phyloP scores from a whole-genome alignment of 805 yeast species.

The Candida yuanshanica region DNA sequence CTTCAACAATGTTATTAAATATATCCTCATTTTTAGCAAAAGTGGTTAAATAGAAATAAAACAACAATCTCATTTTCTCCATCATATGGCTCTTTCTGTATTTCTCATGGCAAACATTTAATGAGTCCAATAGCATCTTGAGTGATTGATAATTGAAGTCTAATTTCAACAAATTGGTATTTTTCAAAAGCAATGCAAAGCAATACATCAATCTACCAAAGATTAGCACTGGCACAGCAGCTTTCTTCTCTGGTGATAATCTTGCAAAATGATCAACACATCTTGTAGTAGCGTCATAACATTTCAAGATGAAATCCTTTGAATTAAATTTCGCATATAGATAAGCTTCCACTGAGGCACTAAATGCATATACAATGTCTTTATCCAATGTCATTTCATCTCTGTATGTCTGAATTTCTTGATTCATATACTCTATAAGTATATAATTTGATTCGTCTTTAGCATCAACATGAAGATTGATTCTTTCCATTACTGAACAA shows the following conservation, averaged over 20 bases:
- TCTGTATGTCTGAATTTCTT: constrained; percentile 13
- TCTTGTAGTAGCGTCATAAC: constrained; percentile 18
- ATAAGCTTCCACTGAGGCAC: constrained; percentile 21
- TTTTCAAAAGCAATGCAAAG: constrained; percentile 22
- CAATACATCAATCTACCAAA: constrained; percentile 24
- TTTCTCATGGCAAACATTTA: constrained; percentile 12
- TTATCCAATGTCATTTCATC: constrained; percentile 6
- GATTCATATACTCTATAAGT: constrained; percentile 12
- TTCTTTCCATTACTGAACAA: constrained; percentile 55
- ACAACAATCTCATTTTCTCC: constrained; percentile 17
- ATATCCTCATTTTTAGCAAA: constrained; percentile 23
- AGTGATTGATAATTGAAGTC: constrained; percentile 15
- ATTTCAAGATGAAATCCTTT: constrained; percentile 13
- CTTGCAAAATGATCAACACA: constrained; percentile 13
- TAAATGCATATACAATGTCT: constrained; percentile 15
- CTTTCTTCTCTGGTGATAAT: constrained; percentile 13
- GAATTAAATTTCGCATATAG: constrained; percentile 18
- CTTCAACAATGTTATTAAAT: constrained; percentile 16
- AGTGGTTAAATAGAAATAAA: constrained; percentile 24
- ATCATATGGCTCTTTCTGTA: constrained; percentile 18
- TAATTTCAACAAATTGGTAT: constrained; percentile 15
- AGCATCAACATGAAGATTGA: constrained; percentile 22
- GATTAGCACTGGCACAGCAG: constrained; percentile 17
- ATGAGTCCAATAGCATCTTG: constrained; percentile 11
- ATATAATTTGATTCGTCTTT: constrained; percentile 16